Conservation (phyloP, 2,329 filamentous ascomycete genomes). For the Arthrobotrys pseudoclavata region DNA sequence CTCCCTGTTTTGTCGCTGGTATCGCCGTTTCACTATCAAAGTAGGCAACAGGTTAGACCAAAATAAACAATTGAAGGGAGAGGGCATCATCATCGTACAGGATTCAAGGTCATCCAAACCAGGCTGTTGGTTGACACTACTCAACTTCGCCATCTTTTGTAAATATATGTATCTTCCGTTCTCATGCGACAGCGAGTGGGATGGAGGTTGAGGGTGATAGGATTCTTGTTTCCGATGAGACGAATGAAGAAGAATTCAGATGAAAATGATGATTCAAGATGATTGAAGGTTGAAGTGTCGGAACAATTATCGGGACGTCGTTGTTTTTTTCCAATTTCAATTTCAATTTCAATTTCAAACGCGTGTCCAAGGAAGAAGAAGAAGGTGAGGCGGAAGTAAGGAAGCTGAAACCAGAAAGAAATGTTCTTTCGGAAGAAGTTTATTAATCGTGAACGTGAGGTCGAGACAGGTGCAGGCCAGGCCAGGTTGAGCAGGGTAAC, state of each 20-base stretch:
- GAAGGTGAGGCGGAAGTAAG: constrained; percentile 2
- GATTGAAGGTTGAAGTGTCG: constrained; percentile 14
- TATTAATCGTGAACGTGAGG: constrained; percentile 6
- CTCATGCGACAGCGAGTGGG: constrained; percentile 27
- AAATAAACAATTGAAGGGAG: background rate
- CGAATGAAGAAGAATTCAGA: background rate
- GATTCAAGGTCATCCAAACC: constrained; percentile 45
- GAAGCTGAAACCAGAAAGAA: constrained; percentile 12
- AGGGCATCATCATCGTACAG: constrained; percentile 20
- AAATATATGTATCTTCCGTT: background rate
- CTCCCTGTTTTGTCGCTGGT: constrained; percentile 87
- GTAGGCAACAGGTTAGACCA: background rate
- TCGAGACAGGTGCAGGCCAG: background rate
- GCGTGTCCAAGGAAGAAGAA: constrained; percentile 1
- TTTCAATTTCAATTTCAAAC: constrained; percentile 11
- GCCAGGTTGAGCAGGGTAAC: constrained; percentile 23
- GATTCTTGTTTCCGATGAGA: background rate
- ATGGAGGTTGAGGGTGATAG: background rate
- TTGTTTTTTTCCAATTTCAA: background rate
- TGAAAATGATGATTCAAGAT: background rate
- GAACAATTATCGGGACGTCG: constrained; percentile 3
- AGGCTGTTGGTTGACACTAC: constrained; percentile 45
- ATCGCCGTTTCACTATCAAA: constrained; percentile 79
- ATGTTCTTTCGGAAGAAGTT: constrained; percentile 3
- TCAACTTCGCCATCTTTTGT: constrained; percentile 53